Evolutionary conservation across 352 stramenopile species (phyloP), one percentile per base, ranked within the genome.

Genomic region (Phytophthora colocasiae): DNA sequence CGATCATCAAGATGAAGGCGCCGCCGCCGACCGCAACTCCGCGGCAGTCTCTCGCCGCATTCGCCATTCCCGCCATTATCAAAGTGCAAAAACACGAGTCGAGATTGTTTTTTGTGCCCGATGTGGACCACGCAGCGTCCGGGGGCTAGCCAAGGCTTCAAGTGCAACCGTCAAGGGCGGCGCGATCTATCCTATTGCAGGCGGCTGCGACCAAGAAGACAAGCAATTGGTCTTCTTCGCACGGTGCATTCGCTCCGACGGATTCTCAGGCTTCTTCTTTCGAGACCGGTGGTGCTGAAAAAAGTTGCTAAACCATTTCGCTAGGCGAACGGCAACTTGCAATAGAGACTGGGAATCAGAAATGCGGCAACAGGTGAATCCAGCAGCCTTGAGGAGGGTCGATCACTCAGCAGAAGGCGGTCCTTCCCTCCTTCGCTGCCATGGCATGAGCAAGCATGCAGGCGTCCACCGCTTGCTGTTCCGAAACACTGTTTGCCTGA

Each of bases 1-100:
- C 63, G 56, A 71, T 71, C 63, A 71, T 71, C 63, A 71, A 71
- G 63, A 66, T 66, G 55, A 46, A 55, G 48, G 29, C 41, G 44
- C 32, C 46, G 26, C 36, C 29, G 2, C 44, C 22, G 43, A 14
- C 43, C 17, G 38, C 55, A 41, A 39, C 17, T 41, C 31, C 31
- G 9, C 14, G 22, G 24, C 29, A 36, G 48, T 59, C 45, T 63
- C 53, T 69, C 47, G 61, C 47, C 59, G 34, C 61, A 51, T 53
- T 69, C 52, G 61, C 44, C 48, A 52, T 48, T 69, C 53, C 61
- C 61, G 36, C 43, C 36, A 24, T 55, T 54, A 26, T 58, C 15
- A 47, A 41, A 56, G 57, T 41, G 36, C 63, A 71, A 38, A 71
- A 52, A 65, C 26, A 59, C 34, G 56, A 57, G 4, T 12, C 39